phyloP scores from a whole-genome alignment of 345 rosid genomes.

The Excoecaria agallocha region DNA sequence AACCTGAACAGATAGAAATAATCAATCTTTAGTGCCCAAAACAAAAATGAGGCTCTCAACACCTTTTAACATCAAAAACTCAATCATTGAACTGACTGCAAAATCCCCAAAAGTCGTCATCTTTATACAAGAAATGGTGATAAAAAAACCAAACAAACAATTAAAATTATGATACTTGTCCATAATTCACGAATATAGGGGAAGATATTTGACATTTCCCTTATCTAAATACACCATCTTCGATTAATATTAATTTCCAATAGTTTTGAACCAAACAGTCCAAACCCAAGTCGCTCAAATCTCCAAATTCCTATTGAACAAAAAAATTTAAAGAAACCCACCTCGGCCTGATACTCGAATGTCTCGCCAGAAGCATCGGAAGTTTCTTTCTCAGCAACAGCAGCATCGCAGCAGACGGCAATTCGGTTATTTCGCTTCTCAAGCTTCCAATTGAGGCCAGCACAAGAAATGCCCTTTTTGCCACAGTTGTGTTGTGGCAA shows the following conservation, averaged over 20 bases:
- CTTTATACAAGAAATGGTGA: neutral
- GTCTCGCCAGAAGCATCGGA: conserved; percentile 77
- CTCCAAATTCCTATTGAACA: neutral
- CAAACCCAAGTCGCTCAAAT: neutral
- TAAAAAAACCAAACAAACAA: neutral
- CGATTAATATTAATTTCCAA: neutral
- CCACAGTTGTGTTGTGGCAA: conserved; percentile 40
- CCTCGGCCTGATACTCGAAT: conserved; percentile 99
- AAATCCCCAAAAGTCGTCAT: neutral
- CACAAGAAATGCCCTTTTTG: conserved; percentile 42
- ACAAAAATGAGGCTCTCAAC: neutral
- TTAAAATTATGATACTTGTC: neutral
- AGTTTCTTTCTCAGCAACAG: conserved; percentile 86
- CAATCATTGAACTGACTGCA: neutral
- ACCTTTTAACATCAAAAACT: neutral
- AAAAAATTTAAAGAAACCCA: conserved; percentile 33
- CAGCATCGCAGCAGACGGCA: conserved; percentile 62
- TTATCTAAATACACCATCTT: neutral
- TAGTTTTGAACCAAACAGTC: neutral
- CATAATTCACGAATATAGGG: neutral
- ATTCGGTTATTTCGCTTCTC: conserved; percentile 48
- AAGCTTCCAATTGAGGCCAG: conserved; percentile 57
- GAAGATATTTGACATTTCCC: neutral
- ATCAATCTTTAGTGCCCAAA: conserved; percentile 1
- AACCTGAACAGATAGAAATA: conserved; percentile 54